These are phyloP conservation scores for Amoebophrya sp. DNA, from an alignment of 169 alveolate species.

Conservation along the genomic window DNA sequence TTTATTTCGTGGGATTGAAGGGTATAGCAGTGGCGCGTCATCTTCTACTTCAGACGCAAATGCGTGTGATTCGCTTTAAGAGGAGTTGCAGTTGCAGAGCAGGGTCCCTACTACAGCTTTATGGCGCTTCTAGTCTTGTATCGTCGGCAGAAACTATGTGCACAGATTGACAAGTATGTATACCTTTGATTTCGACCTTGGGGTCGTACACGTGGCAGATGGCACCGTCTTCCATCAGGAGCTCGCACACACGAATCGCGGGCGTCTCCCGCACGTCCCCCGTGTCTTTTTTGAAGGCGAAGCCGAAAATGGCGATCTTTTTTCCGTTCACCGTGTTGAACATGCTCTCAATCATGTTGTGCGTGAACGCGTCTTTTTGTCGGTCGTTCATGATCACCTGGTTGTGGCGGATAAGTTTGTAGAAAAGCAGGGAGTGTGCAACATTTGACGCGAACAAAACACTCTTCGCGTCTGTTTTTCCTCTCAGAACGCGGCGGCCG, in stretches of 20 bases:
- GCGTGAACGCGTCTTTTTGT: conserved; percentile 41
- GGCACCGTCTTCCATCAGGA: conserved; percentile 65
- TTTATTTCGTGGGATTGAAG: not conserved
- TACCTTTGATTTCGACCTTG: conserved; percentile 33
- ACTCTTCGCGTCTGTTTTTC: no score
- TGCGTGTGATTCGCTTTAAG: no score
- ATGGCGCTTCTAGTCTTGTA: no score
- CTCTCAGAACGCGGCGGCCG: no score
- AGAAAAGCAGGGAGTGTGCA: not conserved
- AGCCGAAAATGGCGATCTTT: conserved; percentile 70
- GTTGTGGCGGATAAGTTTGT: not conserved
- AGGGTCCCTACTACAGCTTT: no score
- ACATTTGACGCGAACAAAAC: not conserved
- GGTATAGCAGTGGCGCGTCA: conserved; percentile 26
- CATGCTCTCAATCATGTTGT: conserved; percentile 45
- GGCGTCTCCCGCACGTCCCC: conserved; percentile 79
- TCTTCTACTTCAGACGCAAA: no score
- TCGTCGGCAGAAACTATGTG: no score
- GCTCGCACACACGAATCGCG: conserved; percentile 51
- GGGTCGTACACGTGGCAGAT: conserved; percentile 71
- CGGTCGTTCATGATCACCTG: conserved; percentile 46
- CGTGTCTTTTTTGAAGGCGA: conserved; percentile 82
- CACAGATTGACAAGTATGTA: no score
- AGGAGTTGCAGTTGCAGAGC: no score
- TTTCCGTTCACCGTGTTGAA: conserved; percentile 59